phyloP scores from a whole-genome alignment of 108 stramenopile species.

The Aurantiochytrium sp. region DNA sequence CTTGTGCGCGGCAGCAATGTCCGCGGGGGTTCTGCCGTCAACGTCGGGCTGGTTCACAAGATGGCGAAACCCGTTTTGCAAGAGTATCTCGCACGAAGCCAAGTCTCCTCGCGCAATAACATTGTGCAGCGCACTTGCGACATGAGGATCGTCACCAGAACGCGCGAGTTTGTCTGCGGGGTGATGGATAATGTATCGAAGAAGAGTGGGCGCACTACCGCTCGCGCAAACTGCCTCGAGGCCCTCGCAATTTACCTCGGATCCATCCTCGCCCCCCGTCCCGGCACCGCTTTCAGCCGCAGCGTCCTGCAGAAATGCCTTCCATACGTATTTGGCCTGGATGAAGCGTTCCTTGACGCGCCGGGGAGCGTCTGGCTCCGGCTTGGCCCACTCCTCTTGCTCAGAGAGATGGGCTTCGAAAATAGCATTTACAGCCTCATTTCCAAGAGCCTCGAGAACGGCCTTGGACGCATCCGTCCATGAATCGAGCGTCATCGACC shows the following conservation, averaged over 20 bases:
- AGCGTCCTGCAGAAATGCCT: not conserved
- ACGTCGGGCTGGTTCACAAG: not conserved
- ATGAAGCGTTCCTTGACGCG: conserved; percentile 30
- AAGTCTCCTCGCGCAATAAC: not conserved
- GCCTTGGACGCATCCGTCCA: conserved; percentile 20
- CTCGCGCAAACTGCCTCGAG: not conserved
- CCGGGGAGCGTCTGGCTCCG: conserved; percentile 3
- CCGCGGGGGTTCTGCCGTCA: not conserved
- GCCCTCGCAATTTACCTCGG: not conserved
- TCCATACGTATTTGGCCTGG: conserved; percentile 36
- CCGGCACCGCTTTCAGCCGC: too few relatives aligned
- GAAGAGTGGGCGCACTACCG: not conserved
- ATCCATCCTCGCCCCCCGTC: not conserved
- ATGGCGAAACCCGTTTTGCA: not conserved
- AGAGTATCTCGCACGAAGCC: not conserved
- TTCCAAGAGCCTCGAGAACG: conserved; percentile 30
- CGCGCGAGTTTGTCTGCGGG: not conserved
- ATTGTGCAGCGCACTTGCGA: not conserved
- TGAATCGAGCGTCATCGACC: conserved; percentile 33
- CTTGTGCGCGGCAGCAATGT: not conserved
- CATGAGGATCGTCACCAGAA: not conserved
- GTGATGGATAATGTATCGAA: not conserved
- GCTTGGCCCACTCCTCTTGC: not conserved
- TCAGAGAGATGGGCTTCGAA: conserved; percentile 19
- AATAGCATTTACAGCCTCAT: conserved; percentile 23